Conservation (phyloP, 805 yeast genomes). For the Yamadazyma phyllophila region DNA sequence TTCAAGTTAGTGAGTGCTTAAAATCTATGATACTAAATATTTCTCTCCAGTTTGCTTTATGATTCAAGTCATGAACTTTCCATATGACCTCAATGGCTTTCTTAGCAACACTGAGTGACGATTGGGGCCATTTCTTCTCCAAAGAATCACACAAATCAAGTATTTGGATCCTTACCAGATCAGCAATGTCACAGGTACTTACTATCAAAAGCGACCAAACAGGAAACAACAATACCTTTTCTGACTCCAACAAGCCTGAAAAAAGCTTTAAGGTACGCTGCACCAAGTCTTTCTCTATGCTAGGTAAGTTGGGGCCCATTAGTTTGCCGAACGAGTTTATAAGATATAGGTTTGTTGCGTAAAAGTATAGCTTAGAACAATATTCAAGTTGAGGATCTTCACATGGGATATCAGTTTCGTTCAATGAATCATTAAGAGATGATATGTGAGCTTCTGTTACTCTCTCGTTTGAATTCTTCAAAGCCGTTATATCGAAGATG, state of each 20-base stretch:
- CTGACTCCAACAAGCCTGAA: not conserved
- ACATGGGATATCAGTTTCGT: not conserved
- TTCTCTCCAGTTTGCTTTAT: conserved; percentile 25
- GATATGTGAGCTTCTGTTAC: conserved; percentile 2
- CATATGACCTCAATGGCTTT: conserved; percentile 26
- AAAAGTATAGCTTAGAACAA: conserved; percentile 20
- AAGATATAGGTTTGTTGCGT: conserved; percentile 16
- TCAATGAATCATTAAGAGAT: not conserved
- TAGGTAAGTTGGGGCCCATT: not conserved
- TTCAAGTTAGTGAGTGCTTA: conserved; percentile 22
- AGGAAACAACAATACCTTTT: conserved; percentile 19
- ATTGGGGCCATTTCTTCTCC: conserved; percentile 25
- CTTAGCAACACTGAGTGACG: conserved; percentile 18
- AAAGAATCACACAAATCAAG: conserved; percentile 17
- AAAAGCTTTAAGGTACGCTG: not conserved
- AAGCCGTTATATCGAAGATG: conserved; percentile 19
- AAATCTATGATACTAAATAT: conserved; percentile 20
- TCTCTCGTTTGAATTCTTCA: conserved; percentile 14
- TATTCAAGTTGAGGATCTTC: conserved; percentile 11
- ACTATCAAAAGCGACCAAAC: conserved; percentile 28
- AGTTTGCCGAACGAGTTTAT: not conserved
- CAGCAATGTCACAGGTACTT: conserved; percentile 17
- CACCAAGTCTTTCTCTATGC: not conserved
- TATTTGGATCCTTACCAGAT: conserved; percentile 15
- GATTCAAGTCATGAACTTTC: conserved; percentile 22